phyloP scores from a whole-genome alignment of 176 grass and related monocot species.

The Tillandsia fasciculata region DNA sequence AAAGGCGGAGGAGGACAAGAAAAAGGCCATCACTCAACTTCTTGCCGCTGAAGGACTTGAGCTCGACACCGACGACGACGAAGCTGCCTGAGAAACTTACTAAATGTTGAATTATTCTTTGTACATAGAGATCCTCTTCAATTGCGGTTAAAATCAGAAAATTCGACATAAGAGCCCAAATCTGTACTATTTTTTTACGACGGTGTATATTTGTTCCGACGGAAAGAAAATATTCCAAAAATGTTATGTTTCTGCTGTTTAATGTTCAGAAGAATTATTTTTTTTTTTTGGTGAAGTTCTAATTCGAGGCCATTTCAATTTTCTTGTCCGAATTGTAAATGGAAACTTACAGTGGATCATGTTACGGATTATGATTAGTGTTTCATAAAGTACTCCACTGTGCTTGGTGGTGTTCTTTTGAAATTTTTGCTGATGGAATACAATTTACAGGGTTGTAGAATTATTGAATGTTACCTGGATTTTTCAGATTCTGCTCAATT shows the following conservation, averaged over 20 bases:
- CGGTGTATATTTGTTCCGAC: not conserved
- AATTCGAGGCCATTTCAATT: not conserved
- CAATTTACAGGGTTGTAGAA: too few species aligned
- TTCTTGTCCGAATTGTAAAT: not conserved
- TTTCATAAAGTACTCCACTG: not conserved
- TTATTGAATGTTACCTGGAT: too few species aligned
- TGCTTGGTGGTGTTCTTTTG: not conserved
- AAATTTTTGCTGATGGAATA: too few species aligned
- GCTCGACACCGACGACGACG: slow-evolving; percentile 76
- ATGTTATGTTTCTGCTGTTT: not conserved
- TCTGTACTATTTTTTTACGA: not conserved
- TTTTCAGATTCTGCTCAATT: too few species aligned
- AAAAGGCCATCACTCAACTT: slow-evolving; percentile 49
- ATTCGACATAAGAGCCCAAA: too few species aligned
- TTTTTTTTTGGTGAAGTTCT: not conserved
- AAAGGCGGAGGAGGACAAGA: slow-evolving; percentile 75
- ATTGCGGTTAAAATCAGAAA: not conserved
- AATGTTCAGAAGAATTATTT: not conserved
- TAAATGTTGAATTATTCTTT: not conserved
- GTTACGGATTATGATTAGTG: not conserved
- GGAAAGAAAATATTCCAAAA: not conserved
- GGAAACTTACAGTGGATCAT: not conserved
- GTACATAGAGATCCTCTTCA: not conserved
- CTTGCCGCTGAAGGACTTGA: slow-evolving; percentile 80
- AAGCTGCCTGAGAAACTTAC: slow-evolving; percentile 11